Conservation (phyloP, 176 grass and related monocot genomes). For the Hyparrhenia diplandra region DNA sequence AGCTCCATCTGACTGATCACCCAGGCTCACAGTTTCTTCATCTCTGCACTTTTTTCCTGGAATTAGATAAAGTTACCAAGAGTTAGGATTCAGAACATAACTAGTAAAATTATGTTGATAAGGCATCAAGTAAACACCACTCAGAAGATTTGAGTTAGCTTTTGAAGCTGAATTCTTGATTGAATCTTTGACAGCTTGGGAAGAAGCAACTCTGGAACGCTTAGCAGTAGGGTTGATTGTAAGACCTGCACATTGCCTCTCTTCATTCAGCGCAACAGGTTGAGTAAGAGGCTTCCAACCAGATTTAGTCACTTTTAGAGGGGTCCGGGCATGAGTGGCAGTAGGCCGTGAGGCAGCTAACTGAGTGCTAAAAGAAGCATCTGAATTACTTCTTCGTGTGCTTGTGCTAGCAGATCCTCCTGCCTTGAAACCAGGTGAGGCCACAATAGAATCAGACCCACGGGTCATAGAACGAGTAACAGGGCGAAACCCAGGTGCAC, state of each 20-base stretch:
- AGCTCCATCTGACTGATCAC: slow-evolving; percentile 22
- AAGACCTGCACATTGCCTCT: slow-evolving; percentile 25
- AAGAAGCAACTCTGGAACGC: slow-evolving; percentile 40
- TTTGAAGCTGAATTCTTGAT: slow-evolving; percentile 17
- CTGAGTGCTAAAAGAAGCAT: slow-evolving; percentile 35
- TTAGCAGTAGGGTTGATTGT: slow-evolving; percentile 43
- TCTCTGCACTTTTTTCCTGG: slow-evolving; percentile 34
- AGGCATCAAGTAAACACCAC: slow-evolving; percentile 20
- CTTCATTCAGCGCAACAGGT: slow-evolving; percentile 35
- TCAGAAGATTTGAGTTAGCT: slow-evolving; percentile 1
- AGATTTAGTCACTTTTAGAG: slow-evolving; percentile 34
- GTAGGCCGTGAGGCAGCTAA: slow-evolving; percentile 8
- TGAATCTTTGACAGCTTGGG: slow-evolving; percentile 30
- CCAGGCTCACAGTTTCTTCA: slow-evolving; percentile 15
- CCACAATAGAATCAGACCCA: not conserved
- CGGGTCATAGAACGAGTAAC: slow-evolving; percentile 54
- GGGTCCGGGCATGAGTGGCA: slow-evolving; percentile 31
- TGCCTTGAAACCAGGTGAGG: slow-evolving; percentile 25
- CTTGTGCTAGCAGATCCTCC: slow-evolving; percentile 31
- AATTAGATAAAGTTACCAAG: not conserved
- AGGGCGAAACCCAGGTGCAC: slow-evolving; percentile 34
- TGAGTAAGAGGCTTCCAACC: slow-evolving; percentile 46
- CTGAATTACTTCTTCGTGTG: not conserved
- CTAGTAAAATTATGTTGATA: not conserved
- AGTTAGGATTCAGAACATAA: not conserved